Percentiles rank a stretch among this genome's conserved stretches.
phyloP scores from a whole-genome alignment of 768 basidiomycete species.

The Arthromyces matolae region DNA sequence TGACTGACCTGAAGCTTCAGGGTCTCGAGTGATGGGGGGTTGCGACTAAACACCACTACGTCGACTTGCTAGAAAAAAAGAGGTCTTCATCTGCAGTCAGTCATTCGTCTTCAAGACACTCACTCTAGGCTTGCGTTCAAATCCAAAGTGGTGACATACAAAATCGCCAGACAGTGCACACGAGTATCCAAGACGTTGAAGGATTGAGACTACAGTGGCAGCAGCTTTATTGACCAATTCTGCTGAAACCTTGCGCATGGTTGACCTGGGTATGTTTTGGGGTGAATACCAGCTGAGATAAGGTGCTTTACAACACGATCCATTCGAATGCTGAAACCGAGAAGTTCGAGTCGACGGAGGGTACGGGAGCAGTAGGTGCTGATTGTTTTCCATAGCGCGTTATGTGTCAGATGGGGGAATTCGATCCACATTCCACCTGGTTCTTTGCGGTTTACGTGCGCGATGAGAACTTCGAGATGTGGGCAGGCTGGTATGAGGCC shows the following conservation, averaged over 20 bases:
- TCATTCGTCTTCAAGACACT: neutral
- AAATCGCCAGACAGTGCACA: slow-evolving; percentile 12
- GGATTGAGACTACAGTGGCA: neutral
- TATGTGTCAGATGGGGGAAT: no score
- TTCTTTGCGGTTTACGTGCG: no score
- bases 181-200: slow-evolving; percentile 4
- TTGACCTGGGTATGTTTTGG: no score
- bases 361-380: no score
- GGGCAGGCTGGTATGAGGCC: no score
- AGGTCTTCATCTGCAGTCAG: neutral
- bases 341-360: no score
- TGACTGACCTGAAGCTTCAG: slow-evolving; percentile 5
- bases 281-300: no score
- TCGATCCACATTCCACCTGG: no score
- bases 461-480: no score
- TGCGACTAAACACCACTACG: slow-evolving; percentile 3
- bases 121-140: neutral
- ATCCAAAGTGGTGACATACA: slow-evolving; percentile 6
- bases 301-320: no score
- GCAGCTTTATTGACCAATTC: neutral
- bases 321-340: no score
- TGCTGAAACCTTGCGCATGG: neutral
- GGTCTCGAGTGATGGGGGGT: neutral
- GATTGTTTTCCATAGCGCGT: no score
- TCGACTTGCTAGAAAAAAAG: slow-evolving; percentile 1